Evolutionary conservation across 2,329 filamentous ascomycete species (phyloP).

Genomic region (Sarocladium strictum): DNA sequence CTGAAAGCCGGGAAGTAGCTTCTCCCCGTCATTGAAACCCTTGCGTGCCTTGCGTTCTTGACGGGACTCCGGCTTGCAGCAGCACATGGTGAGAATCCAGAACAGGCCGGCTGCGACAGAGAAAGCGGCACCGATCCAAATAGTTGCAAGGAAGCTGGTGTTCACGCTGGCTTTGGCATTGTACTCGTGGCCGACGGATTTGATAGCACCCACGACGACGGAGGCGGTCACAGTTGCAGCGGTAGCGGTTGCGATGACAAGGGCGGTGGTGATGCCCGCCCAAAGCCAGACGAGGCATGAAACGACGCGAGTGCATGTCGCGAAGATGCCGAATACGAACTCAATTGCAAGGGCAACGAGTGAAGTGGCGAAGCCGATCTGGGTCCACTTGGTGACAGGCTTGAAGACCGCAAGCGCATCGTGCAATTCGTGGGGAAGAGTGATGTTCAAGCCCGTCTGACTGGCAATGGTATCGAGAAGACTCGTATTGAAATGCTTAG

Average conservation of each 20-base stretch:
- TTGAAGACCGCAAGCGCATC: slow-evolving; percentile 67
- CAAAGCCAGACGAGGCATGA: slow-evolving; percentile 79
- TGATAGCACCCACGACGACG: slow-evolving; percentile 63
- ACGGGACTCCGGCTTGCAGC: slow-evolving; percentile 58
- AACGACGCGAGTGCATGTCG: slow-evolving; percentile 72
- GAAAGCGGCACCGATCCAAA: slow-evolving; percentile 78
- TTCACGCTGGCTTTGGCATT: slow-evolving; percentile 63
- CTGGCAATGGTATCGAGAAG: slow-evolving; percentile 47
- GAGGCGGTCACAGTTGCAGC: slow-evolving; percentile 71
- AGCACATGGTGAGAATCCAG: slow-evolving; percentile 90
- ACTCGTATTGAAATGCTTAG: slow-evolving; percentile 60
- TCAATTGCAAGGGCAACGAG: slow-evolving; percentile 64
- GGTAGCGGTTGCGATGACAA: slow-evolving; percentile 57
- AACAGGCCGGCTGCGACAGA: slow-evolving; percentile 72
- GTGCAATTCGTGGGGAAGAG: slow-evolving; percentile 61
- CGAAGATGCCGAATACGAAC: slow-evolving; percentile 72
- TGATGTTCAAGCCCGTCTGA: slow-evolving; percentile 46
- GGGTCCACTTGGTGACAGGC: slow-evolving; percentile 73
- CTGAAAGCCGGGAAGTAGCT: slow-evolving; percentile 38
- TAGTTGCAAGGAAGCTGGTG: slow-evolving; percentile 60
- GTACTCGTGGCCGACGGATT: slow-evolving; percentile 57
- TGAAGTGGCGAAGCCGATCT: slow-evolving; percentile 72
- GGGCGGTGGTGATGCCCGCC: slow-evolving; percentile 52
- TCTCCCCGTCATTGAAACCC: slow-evolving; percentile 37
- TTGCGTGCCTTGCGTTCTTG: slow-evolving; percentile 26